Percentiles rank a stretch among this genome's conserved stretches.
phyloP scores from a whole-genome alignment of 352 stramenopile species.

The Globisporangium okanoganense region DNA sequence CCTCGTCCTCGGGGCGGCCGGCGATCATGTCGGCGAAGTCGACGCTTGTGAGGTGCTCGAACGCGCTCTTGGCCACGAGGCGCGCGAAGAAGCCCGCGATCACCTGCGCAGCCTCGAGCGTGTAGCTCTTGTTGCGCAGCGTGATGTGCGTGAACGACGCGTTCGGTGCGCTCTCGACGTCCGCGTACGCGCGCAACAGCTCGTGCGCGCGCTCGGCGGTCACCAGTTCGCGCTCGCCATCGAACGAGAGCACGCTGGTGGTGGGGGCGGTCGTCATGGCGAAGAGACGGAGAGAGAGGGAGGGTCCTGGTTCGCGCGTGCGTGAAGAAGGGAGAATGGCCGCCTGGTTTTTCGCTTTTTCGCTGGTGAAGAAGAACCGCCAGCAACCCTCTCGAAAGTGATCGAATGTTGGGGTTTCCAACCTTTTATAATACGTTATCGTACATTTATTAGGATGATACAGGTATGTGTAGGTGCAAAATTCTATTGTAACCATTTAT shows the following conservation, averaged over 20 bases:
- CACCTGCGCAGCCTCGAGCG: conserved; percentile 65
- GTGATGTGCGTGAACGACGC: conserved; percentile 73
- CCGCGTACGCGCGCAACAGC: conserved; percentile 49
- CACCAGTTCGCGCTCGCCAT: conserved; percentile 79
- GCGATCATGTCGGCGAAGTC: conserved; percentile 89
- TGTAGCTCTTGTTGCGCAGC: conserved; percentile 89
- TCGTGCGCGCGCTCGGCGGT: conserved; percentile 62
- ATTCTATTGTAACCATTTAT: not conserved
- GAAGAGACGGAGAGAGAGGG: not conserved
- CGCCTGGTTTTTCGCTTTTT: not conserved
- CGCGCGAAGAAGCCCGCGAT: conserved; percentile 68
- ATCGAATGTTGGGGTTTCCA: not conserved
- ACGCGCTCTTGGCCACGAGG: conserved; percentile 44
- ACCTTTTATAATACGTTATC: not conserved
- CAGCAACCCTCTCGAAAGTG: not conserved
- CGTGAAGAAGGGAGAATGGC: conserved; percentile 11
- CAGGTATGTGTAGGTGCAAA: not conserved
- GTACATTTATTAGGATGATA: not conserved
- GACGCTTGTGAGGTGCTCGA: conserved; percentile 59
- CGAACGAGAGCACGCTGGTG: conserved; percentile 36
- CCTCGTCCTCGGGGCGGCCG: conserved; percentile 74
- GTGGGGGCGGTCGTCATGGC: conserved; percentile 2
- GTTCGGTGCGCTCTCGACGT: conserved; percentile 21
- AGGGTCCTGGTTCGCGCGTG: conserved; percentile 7
- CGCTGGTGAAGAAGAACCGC: not conserved